These are phyloP conservation scores for Vitis hybrid DNA, from an alignment of 177 flowering plant genomes.

Conservation along the genomic window DNA sequence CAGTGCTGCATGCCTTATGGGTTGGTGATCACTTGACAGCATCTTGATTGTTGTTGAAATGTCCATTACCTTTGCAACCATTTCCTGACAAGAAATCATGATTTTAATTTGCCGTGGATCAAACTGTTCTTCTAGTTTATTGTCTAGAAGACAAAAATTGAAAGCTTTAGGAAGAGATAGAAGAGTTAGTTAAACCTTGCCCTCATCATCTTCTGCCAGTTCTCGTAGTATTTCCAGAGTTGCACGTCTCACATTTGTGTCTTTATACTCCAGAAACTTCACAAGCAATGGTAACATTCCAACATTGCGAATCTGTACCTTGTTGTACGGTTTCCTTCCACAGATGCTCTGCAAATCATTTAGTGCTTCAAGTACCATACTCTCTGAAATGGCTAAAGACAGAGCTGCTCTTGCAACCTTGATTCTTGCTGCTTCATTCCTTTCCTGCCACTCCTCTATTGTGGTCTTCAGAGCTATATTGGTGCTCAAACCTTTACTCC, in stretches of 20 bases:
- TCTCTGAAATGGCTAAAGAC: constrained; percentile 58
- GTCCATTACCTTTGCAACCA: constrained; percentile 35
- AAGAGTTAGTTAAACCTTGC: constrained; percentile 37
- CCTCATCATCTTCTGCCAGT: constrained; percentile 50
- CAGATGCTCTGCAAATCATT: constrained; percentile 53
- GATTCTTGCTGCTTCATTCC: constrained; percentile 64
- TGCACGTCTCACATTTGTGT: constrained; percentile 44
- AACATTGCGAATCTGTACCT: constrained; percentile 36
- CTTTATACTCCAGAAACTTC: constrained; percentile 41
- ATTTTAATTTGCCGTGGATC: neutral
- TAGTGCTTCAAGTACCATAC: constrained; percentile 65
- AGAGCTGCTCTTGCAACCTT: constrained; percentile 64
- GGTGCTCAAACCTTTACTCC: constrained; percentile 33
- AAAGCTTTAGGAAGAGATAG: neutral
- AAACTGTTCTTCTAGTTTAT: neutral
- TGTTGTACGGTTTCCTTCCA: constrained; percentile 36
- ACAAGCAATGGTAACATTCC: constrained; percentile 56
- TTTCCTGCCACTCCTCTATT: constrained; percentile 71
- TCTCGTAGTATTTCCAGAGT: constrained; percentile 39
- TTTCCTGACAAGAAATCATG: constrained; percentile 37
- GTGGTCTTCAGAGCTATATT: constrained; percentile 67
- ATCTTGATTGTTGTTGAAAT: constrained; percentile 40
- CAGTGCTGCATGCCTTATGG: constrained; percentile 49
- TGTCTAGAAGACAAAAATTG: neutral
- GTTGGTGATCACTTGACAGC: constrained; percentile 49